Base-by-base conservation (phyloP, 2,329 filamentous ascomycete genomes). In the Verticillium zaregamsianum region DNA sequence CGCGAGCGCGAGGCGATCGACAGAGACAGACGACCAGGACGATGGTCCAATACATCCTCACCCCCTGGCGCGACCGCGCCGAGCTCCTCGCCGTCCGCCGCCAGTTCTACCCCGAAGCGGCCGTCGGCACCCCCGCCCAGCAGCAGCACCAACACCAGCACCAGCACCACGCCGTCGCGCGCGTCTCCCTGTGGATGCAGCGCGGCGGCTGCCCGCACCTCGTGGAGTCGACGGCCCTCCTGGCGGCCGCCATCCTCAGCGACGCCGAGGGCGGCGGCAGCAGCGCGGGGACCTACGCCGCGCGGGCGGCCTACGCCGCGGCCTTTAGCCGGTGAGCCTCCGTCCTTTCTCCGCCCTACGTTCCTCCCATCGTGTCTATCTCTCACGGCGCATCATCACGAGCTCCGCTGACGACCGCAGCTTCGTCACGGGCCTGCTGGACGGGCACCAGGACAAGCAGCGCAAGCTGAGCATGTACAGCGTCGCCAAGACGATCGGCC, bases 361-460 rank as follows among this genome's bases (percentile, higher is more conserved):
- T 28, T 5, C 28, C 28, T 6, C 28, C 28, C 28, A 28, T 5
- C 28, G 28, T 28, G 28, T 28, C 28, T 28, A 1, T 6, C 28
- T 5, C 28, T 6, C 28, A 5, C 28, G 28, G 28, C 28, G 28
- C 28, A 28, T 28, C 28, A 28, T 5, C 5, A 12, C 49, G 7
- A 9, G 49, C 49, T 8, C 23, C 32, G 12, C 54, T 45, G 14
- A 20, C 39, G 28, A 3, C 11, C 62, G 62, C 66, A 90, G 88
- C 65, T 95, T 95, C 73, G 89, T 94, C 25, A 95, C 91, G 1
- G 91, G 91, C 49, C 84, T 94, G 62, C 81, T 92, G 57, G 91
- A 95, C 73, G 85, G 88, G 57, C 87, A 90, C 68, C 88, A 89
- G 73, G 84, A 87, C 74, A 87, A 85, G 72, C 83, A 79, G 71